Conservation (phyloP, 2,329 filamentous ascomycete genomes). For the Diaporthe nobilis region DNA sequence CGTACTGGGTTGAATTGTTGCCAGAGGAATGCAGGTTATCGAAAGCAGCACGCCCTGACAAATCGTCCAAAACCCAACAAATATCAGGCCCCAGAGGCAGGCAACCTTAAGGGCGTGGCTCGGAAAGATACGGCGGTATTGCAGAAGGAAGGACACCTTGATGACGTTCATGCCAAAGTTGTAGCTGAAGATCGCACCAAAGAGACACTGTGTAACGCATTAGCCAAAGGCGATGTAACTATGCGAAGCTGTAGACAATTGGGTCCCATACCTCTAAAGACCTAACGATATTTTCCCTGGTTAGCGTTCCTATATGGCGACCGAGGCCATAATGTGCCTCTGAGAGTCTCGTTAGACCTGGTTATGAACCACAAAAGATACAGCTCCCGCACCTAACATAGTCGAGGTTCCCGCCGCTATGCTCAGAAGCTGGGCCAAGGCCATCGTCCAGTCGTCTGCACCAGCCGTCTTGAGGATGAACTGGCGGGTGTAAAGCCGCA, state of each 20-base stretch:
- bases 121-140: constrained; percentile 52
- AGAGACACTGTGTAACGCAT: constrained; percentile 45
- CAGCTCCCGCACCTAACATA: constrained; percentile 1
- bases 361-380: not conserved
- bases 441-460: constrained; percentile 50
- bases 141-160: constrained; percentile 52
- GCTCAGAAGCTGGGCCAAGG: constrained; percentile 45
- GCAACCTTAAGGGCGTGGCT: constrained; percentile 39
- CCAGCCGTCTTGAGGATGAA: constrained; percentile 45
- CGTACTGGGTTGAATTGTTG: constrained; percentile 46
- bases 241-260: not conserved
- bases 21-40: constrained; percentile 48
- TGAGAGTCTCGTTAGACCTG: constrained; percentile 15
- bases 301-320: constrained; percentile 45
- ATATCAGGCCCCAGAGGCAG: constrained; percentile 49
- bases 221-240: not conserved
- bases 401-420: constrained; percentile 41
- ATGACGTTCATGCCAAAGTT: constrained; percentile 51
- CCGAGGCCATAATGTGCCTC: constrained; percentile 49
- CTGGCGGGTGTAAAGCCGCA: constrained; percentile 22
- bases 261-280: not conserved
- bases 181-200: constrained; percentile 48
- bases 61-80: constrained; percentile 48
- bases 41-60: constrained; percentile 44
- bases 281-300: not conserved